These are phyloP conservation scores for Sclerotinia spermophila DNA, from an alignment of 2,329 filamentous ascomycete species.

Conservation along the genomic window DNA sequence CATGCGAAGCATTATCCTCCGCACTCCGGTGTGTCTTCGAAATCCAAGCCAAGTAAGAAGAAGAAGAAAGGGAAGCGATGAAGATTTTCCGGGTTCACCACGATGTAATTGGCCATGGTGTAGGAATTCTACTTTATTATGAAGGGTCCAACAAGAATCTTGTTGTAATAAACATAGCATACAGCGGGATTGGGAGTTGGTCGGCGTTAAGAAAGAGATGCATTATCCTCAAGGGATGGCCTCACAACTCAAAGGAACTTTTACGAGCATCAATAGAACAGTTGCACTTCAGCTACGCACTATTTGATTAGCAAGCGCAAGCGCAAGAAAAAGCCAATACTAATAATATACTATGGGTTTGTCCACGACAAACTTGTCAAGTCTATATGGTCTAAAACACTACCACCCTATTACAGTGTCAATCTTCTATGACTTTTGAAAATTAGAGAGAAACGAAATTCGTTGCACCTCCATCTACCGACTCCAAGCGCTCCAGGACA, in stretches of 20 bases:
- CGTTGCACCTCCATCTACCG: background rate
- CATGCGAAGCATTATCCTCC: conserved; percentile 62
- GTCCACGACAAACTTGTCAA: background rate
- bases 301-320: background rate
- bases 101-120: background rate
- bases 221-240: background rate
- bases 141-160: background rate
- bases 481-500: conserved; percentile 1
- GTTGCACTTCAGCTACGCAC: background rate
- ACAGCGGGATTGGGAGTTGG: background rate
- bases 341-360: background rate
- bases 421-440: background rate
- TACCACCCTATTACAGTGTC: background rate
- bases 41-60: conserved; percentile 39
- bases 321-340: background rate
- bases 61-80: conserved; percentile 38
- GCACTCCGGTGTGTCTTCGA: conserved; percentile 31
- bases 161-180: background rate
- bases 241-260: background rate
- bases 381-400: conserved; percentile 7
- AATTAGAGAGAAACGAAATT: background rate
- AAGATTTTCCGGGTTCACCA: background rate
- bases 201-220: background rate
- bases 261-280: background rate
- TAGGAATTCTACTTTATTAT: too few relatives aligned